phyloP scores from a whole-genome alignment of 345 rosid species.

The Psidium friedrichsthalianum region DNA sequence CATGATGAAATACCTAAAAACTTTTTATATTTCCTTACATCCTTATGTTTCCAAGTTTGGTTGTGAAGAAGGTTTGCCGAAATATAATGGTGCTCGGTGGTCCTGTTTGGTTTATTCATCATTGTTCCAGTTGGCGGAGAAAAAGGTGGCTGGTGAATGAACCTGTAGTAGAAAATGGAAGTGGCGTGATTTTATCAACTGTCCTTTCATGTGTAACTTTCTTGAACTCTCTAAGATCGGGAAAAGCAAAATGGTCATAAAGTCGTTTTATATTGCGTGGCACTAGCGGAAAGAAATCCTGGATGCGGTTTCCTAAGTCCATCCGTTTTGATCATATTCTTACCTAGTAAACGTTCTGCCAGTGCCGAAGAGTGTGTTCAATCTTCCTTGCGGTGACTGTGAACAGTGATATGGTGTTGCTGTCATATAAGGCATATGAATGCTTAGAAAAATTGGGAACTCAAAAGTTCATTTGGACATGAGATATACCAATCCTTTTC shows the following conservation, averaged over 20 bases:
- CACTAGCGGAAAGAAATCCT: neutral
- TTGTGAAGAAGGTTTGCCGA: neutral
- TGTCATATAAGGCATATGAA: neutral
- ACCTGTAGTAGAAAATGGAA: neutral
- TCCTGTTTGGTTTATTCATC: neutral
- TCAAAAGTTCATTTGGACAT: neutral
- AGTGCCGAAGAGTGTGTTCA: neutral
- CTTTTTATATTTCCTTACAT: neutral
- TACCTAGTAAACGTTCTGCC: neutral
- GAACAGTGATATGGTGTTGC: neutral
- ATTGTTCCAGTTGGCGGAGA: neutral
- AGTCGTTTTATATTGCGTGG: neutral
- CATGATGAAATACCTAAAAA: neutral
- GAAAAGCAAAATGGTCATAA: neutral
- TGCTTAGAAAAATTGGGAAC: neutral
- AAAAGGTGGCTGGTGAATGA: neutral
- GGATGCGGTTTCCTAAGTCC: neutral
- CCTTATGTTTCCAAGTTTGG: neutral
- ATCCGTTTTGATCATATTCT: neutral
- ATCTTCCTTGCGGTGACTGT: neutral
- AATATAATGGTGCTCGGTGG: neutral
- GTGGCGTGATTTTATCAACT: neutral
- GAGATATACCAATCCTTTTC: neutral
- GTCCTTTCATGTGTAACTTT: neutral
- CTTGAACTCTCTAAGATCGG: neutral